Base-by-base conservation (phyloP, 306 rosid genomes). In the Quercus rubra region DNA sequence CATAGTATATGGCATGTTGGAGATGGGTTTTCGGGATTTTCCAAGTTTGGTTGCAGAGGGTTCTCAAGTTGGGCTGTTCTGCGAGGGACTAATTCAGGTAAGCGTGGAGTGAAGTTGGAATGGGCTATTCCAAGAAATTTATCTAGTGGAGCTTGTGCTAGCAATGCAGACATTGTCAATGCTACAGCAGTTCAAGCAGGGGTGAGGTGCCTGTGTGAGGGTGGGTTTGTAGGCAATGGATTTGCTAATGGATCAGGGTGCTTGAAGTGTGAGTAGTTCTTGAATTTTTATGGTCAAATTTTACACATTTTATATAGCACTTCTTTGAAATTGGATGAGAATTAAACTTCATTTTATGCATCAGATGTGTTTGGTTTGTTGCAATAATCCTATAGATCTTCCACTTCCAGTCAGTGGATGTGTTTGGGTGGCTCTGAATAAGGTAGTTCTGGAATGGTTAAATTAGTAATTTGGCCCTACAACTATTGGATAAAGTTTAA, bases 21-120 rank as follows among this genome's bases (percentile, higher is more conserved):
- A 11, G 89, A 85, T 21, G 90, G 86, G 4, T 90, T 95, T 74
- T 88, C 97, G 0, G 87, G 88, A 56, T 95, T 95, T 73, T 83
- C 92, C 33, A 84, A 87, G 79, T 89, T 83, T 79, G 99, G 99
- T 43, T 95, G 99, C 87, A 88, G 99, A 67, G 99, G 99, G 13
- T 85, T 92, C 79, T 89, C 97, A 55, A 93, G 99, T 81, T 95
- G 99, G 99, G 92, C 85, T 67, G 89, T 91, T 67, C 8, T 77
- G 58, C 58, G 89, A 70, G 94, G 92, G 9, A 76, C 93, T 25
- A 91, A 78, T 84, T 71, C 79, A 1, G 97, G 97, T 13, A 93
- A 83, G 80, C 84, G 96, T 17, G 99, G 99, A 43, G 91, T 95
- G 2, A 95, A 91, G 80, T 70, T 93, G 90, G 99, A 95, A 83